Evolutionary conservation across 495 filamentous ascomycete genomes (phyloP), one percentile per base, ranked within the genome.

Genomic region (Neurospora sp.): DNA sequence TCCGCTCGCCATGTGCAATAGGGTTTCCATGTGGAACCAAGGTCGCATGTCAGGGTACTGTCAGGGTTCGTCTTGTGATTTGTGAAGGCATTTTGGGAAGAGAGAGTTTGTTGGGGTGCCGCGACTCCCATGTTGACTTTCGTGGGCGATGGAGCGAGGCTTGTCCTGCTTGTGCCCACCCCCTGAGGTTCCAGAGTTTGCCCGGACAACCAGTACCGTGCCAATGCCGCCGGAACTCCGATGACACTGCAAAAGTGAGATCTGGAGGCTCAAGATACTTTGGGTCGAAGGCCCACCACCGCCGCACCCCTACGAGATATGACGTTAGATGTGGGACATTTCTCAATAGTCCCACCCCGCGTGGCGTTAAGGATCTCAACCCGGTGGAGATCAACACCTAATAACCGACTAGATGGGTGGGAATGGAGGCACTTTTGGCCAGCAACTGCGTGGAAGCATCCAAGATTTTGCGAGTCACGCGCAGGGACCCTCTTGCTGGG

Each of bases 161-260:
- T 65, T 44, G 4, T 37, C 35, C 35, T 37, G 53, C 14, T 65
- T 16, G 27, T 35, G 27, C 31, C 53, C 53, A 18, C 7, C 53
- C 53, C 14, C 14, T 3, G 14, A 65, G 53, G 53, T 65, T 65
- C 53, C 53, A 27, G 53, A 61, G 10, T 61, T 61, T 14, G 20
- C 12, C 53, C 20, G 12, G 12, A 3, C 53, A 18, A 16, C 53
- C 22, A 65, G 53, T 65, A 35, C 12, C 1, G 53, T 65, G 53
- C 14, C 16, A 27, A 9, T 35, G 53, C 22, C 27, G 53, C 14
- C 27, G 12, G 7, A 65, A 65, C 12, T 22, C 61, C 76, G 76
- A 77, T 77, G 59, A 71, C 74, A 73, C 72, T 35, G 72, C 72
- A 74, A 77, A 77, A 77, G 37, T 40, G 35, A 74, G 76, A 77